Conservation (phyloP, 2,329 filamentous ascomycete genomes). For the Tolypocladium nubicola region DNA sequence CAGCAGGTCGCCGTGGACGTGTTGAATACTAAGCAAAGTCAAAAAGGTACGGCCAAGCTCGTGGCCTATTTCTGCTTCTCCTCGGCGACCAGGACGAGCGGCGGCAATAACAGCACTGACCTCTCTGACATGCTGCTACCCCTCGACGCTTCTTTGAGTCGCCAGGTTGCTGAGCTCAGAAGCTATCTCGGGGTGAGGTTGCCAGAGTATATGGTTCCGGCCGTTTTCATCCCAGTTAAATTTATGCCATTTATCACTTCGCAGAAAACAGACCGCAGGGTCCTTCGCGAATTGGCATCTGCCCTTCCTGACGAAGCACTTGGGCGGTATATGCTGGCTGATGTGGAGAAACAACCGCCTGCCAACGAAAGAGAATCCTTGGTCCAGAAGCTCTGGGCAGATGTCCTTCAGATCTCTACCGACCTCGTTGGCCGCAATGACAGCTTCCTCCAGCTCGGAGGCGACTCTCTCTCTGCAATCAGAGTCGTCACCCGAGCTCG, state of each 20-base stretch:
- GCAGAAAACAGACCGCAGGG: slow-evolving; percentile 8
- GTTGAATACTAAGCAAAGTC: neutral
- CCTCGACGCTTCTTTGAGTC: neutral
- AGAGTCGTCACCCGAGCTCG: too few relatives aligned
- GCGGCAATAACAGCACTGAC: too few relatives aligned
- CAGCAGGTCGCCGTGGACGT: neutral
- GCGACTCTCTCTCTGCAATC: neutral
- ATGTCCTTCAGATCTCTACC: too few relatives aligned
- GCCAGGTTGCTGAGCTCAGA: neutral
- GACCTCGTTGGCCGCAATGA: too few relatives aligned
- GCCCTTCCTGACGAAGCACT: neutral
- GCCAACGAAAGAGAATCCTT: neutral
- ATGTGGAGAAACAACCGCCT: neutral
- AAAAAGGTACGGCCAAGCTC: neutral
- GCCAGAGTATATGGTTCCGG: slow-evolving; percentile 1
- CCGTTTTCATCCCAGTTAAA: slow-evolving; percentile 6
- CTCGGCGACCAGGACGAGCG: too few relatives aligned
- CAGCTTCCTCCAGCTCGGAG: too few relatives aligned
- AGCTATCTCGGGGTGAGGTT: neutral
- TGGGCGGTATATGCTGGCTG: neutral
- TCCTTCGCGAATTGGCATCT: neutral
- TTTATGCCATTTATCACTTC: slow-evolving; percentile 5
- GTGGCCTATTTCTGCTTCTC: neutral
- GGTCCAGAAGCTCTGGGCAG: too few relatives aligned
- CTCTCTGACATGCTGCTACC: neutral